Evolutionary conservation across 148 eudicot genomes (phyloP).

Genomic region (Oxyria digyna): DNA sequence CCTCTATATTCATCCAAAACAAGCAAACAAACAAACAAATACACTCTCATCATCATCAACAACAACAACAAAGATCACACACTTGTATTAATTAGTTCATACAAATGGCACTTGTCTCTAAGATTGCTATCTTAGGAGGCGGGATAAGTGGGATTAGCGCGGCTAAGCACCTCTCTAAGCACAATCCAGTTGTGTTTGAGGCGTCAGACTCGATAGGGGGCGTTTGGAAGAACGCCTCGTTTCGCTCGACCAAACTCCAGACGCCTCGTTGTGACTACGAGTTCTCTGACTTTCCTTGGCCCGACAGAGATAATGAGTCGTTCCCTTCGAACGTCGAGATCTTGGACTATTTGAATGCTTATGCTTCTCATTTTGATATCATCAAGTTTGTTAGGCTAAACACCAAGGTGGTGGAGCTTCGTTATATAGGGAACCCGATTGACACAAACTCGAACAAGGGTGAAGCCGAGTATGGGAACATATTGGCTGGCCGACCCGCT

Average conservation of each 20-base stretch:
- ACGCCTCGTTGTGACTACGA: constrained; percentile 87
- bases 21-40: background rate
- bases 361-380: constrained; percentile 67
- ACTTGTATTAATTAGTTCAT: background rate
- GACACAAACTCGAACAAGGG: background rate
- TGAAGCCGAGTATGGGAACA: background rate
- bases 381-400: constrained; percentile 55
- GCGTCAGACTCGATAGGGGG: constrained; percentile 76
- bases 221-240: constrained; percentile 74
- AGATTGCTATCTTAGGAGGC: constrained; percentile 70
- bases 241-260: constrained; percentile 61
- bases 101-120: constrained; percentile 15
- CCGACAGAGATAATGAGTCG: constrained; percentile 44
- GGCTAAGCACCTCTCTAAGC: constrained; percentile 60
- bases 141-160: constrained; percentile 92
- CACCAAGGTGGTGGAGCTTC: constrained; percentile 76
- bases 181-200: constrained; percentile 68
- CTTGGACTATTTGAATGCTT: constrained; percentile 53
- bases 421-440: constrained; percentile 15
- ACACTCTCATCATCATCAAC: too few species aligned
- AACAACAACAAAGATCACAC: background rate
- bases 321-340: constrained; percentile 60
- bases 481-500: constrained; percentile 1
- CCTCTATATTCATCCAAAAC: background rate
- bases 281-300: constrained; percentile 89